phyloP scores from a whole-genome alignment of 2,329 filamentous ascomycete genomes.

The Colletotrichum zoysiae region DNA sequence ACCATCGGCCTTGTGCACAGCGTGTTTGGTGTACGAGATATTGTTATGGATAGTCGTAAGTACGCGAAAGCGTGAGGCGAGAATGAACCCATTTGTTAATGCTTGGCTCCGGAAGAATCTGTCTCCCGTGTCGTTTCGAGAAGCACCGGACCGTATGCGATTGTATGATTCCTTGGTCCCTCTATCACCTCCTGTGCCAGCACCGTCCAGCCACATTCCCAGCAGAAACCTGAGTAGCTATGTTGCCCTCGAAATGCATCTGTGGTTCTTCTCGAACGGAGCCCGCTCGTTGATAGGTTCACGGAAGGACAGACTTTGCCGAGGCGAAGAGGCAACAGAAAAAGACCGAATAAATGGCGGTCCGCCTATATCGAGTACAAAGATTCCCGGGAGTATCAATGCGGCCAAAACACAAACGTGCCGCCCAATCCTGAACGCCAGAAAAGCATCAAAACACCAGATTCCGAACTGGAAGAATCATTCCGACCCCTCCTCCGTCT shows the following conservation, averaged over 20 bases:
- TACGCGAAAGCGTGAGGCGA: not conserved
- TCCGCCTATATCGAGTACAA: not conserved
- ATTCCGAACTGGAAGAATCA: conserved; percentile 8
- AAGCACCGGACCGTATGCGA: not conserved
- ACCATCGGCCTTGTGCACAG: not conserved
- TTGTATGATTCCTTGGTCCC: not conserved
- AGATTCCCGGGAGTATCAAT: conserved; percentile 31
- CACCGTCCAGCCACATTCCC: not conserved
- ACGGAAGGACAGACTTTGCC: no score
- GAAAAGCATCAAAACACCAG: conserved; percentile 10
- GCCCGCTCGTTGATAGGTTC: not conserved
- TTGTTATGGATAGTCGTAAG: no score
- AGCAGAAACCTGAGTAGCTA: not conserved
- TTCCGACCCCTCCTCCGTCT: conserved; percentile 14
- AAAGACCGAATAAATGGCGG: not conserved
- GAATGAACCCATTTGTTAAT: not conserved
- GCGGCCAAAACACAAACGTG: conserved; percentile 15
- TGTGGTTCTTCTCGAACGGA: not conserved
- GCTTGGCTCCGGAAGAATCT: not conserved
- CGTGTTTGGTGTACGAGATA: not conserved
- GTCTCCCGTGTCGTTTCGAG: not conserved
- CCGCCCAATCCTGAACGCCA: conserved; percentile 35
- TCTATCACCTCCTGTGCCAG: not conserved
- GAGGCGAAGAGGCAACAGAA: not conserved
- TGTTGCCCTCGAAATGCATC: no score